Evolutionary conservation across 2,329 filamentous ascomycete species (phyloP), one percentile per base, ranked within the genome.

Genomic region (Leptographium procerum): DNA sequence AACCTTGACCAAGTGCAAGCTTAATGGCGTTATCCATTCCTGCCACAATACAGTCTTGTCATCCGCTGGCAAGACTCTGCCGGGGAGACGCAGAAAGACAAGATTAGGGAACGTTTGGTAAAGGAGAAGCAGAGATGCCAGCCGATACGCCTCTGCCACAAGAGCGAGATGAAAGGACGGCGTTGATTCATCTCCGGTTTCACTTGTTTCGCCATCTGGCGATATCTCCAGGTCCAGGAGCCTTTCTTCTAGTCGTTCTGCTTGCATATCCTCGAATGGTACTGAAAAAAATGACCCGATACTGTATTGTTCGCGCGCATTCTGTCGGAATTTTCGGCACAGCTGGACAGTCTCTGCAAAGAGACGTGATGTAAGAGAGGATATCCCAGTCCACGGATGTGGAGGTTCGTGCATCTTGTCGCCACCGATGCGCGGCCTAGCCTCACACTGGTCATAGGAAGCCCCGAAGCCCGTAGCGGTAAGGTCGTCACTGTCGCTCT

Each of bases 311-410:
- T 62, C 63, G 57, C 24, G 56, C 5, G 65, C 60, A 56, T 48
- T 63, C 2, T 65, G 65, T 0, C 71, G 65, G 8, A 68, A 71
- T 9, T 64, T 64, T 1, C 71, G 68, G 11, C 71, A 73, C 0
- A 73, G 64, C 1, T 66, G 61, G 28, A 73, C 62, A 0, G 69
- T 66, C 14, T 67, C 65, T 0, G 67, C 66, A 7, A 73, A 68
- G 1, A 73, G 59, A 1, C 65, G 63, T 0, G 69, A 69, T 0
- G 70, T 64, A 0, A 62, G 61, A 0, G 68, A 66, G 0, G 71
- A 73, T 0, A 72, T 66, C 0, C 71, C 71, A 0, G 71, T 73
- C 71, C 71, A 73, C 0, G 71, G 71, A 58, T 73, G 71, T 1
- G 66, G 67, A 5, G 40, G 29, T 2, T 36, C 51, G n/a, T 58